These are phyloP conservation scores for Suillus luteus DNA, from an alignment of 768 basidiomycete species.

Conservation along the genomic window DNA sequence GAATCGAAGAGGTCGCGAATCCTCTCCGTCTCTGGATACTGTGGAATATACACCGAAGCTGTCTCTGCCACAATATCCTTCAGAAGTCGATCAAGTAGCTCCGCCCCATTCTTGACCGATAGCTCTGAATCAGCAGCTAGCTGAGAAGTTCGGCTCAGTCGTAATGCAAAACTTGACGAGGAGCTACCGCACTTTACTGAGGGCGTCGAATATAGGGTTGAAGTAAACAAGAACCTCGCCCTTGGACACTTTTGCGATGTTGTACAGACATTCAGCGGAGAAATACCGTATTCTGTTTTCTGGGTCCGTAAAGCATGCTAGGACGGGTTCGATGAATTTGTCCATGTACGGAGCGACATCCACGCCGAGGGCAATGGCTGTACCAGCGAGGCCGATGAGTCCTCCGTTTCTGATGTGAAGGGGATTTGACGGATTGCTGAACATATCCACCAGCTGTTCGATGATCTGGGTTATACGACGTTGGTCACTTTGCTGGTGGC, in stretches of 20 bases:
- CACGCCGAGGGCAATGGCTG: conserved; percentile 94
- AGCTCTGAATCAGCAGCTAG: conserved; percentile 94
- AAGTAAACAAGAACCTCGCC: conserved; percentile 97
- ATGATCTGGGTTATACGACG: conserved; percentile 84
- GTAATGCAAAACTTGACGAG: conserved; percentile 11
- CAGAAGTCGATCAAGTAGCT: conserved; percentile 92
- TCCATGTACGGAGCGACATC: conserved; percentile 95
- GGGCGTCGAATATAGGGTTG: conserved; percentile 96
- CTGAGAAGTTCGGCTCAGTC: conserved; percentile 42
- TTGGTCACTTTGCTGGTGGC: conserved; percentile 78
- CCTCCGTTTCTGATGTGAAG: conserved; percentile 93
- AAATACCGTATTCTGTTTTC: conserved; percentile 97
- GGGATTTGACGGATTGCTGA: conserved; percentile 78
- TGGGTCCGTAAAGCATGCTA: conserved; percentile 89
- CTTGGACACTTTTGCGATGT: conserved; percentile 96
- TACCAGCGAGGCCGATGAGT: conserved; percentile 92
- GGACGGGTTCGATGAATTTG: conserved; percentile 84
- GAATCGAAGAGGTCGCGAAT: conserved; percentile 47
- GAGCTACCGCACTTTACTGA: conserved; percentile 75
- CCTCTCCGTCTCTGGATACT: conserved; percentile 79
- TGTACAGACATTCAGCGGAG: conserved; percentile 97
- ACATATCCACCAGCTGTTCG: conserved; percentile 94
- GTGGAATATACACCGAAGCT: conserved; percentile 91
- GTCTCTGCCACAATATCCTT: conserved; percentile 98
- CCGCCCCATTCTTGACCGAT: conserved; percentile 98